These are phyloP conservation scores for Plasmopara viticola DNA, from an alignment of 352 stramenopile species.

Conservation along the genomic window DNA sequence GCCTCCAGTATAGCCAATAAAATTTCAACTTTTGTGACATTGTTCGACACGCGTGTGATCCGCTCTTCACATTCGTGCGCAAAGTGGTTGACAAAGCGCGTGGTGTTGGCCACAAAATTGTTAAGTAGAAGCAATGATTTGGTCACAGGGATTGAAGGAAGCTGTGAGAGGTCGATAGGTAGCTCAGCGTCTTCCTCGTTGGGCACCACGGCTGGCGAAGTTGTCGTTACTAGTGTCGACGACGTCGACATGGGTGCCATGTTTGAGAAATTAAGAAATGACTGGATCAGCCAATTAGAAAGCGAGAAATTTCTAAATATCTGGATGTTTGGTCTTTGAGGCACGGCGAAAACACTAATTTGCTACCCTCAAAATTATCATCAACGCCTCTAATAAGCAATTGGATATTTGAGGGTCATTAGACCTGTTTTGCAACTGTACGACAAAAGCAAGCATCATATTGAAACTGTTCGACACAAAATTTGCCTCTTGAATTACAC, in stretches of 20 bases:
- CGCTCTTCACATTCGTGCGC: constrained; percentile 78
- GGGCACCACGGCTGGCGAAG: constrained; percentile 4
- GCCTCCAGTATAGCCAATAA: constrained; percentile 78
- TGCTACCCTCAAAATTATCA: too few relatives aligned
- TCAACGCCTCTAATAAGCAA: too few relatives aligned
- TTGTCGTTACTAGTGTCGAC: constrained; percentile 45
- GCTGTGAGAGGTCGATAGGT: constrained; percentile 69
- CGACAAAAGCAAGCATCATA: too few relatives aligned
- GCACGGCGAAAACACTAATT: too few relatives aligned
- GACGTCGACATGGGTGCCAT: constrained; percentile 43
- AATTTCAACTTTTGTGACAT: constrained; percentile 79
- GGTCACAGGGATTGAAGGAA: constrained; percentile 60
- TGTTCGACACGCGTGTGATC: constrained; percentile 58
- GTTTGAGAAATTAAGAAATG: constrained; percentile 23
- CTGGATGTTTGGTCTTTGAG: background rate
- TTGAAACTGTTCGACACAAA: too few relatives aligned
- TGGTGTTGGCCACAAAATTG: constrained; percentile 85
- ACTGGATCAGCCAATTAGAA: constrained; percentile 7
- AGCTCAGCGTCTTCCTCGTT: constrained; percentile 61
- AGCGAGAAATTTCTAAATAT: constrained; percentile 4
- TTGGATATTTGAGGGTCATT: too few relatives aligned
- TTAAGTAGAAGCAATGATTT: constrained; percentile 82
- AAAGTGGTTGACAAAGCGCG: constrained; percentile 84
- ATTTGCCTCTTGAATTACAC: too few relatives aligned
- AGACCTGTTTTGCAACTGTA: too few relatives aligned